Evolutionary conservation across 768 basidiomycete genomes (phyloP).

Genomic region (Lentinula lateritia): DNA sequence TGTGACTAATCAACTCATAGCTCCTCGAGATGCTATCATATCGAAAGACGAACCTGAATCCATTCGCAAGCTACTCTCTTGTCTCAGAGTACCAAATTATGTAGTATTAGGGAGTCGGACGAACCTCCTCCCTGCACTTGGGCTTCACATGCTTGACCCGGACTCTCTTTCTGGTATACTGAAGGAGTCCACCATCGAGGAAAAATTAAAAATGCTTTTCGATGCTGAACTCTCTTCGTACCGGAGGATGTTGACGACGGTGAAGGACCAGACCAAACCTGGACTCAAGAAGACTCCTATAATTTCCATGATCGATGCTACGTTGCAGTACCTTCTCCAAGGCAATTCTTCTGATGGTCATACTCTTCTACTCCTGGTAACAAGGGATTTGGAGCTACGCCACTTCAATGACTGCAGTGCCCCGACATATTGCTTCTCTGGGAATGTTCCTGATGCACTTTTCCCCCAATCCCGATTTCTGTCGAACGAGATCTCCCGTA

Average conservation of each 20-base stretch:
- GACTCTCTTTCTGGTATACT: neutral
- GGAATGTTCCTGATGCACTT: conserved; percentile 8
- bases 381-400: neutral
- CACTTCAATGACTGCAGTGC: neutral
- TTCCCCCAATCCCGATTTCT: conserved; percentile 10
- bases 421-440: neutral
- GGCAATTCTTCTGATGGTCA: neutral
- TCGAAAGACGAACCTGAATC: neutral
- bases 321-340: neutral
- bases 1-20: conserved; percentile 5
- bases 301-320: conserved; percentile 4
- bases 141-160: neutral
- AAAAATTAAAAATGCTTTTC: neutral
- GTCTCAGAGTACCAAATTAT: conserved; percentile 2
- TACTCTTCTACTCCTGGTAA: neutral
- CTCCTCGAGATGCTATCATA: conserved; percentile 11
- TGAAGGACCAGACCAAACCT: too few relatives aligned
- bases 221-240: neutral
- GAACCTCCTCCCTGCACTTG: neutral
- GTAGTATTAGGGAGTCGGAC: neutral
- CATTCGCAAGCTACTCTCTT: conserved; percentile 6
- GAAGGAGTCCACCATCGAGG: neutral
- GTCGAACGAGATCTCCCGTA: neutral
- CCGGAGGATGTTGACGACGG: too few relatives aligned
- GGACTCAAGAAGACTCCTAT: neutral